phyloP scores from a whole-genome alignment of 1,284 basidiomycete genomes.

The Ustilago hordei region DNA sequence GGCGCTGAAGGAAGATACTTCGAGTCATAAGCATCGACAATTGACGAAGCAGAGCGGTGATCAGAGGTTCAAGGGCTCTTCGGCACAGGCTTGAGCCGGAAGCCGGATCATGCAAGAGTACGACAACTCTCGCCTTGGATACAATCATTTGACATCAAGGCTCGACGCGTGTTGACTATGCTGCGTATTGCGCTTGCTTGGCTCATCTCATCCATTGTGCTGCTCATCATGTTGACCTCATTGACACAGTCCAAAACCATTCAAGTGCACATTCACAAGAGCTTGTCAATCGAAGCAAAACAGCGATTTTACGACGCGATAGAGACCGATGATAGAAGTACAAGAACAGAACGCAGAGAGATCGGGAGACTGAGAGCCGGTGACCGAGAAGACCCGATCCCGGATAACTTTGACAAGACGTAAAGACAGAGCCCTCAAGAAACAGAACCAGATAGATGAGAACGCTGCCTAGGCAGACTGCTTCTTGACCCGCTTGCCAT shows the following conservation, averaged over 20 bases:
- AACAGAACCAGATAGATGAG: not conserved
- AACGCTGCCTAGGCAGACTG: constrained; percentile 30
- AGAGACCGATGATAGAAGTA: constrained; percentile 23
- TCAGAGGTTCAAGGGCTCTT: constrained; percentile 41
- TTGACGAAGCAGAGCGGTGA: constrained; percentile 58
- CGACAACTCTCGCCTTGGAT: not conserved
- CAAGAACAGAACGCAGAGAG: constrained; percentile 9
- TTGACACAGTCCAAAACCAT: not conserved
- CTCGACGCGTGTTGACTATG: not conserved
- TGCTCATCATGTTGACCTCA: too few relatives aligned
- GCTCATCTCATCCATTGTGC: too few relatives aligned
- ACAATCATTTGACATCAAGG: not conserved
- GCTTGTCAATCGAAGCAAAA: not conserved
- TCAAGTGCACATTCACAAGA: not conserved
- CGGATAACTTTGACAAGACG: not conserved
- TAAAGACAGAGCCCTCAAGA: not conserved
- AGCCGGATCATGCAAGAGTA: not conserved
- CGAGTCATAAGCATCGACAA: constrained; percentile 51
- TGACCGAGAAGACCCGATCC: not conserved
- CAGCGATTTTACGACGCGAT: not conserved
- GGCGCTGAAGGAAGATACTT: constrained; percentile 65
- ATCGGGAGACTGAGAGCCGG: not conserved
- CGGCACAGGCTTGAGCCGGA: not conserved
- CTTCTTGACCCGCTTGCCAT: constrained; percentile 52
- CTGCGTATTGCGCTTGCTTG: not conserved